Conservation (phyloP, 306 rosid species). For the Lathyrus aphaca region DNA sequence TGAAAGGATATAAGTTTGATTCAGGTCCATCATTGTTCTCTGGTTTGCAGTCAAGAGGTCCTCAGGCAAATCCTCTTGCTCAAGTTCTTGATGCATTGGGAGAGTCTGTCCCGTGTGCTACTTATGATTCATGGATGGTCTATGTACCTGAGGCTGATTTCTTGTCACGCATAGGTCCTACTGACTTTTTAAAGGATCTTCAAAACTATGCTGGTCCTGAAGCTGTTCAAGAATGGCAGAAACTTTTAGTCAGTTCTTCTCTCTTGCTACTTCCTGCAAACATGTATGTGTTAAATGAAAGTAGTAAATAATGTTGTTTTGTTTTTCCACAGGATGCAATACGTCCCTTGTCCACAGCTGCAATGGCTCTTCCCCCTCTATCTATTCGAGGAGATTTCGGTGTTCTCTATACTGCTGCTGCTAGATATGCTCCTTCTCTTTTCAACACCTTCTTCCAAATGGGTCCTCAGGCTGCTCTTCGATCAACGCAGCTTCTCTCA, state of each 20-base stretch:
- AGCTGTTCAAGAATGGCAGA: slow-evolving; percentile 82
- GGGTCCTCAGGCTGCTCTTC: slow-evolving; percentile 89
- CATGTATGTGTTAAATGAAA: not conserved
- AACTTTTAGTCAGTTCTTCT: slow-evolving; percentile 66
- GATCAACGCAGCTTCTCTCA: slow-evolving; percentile 78
- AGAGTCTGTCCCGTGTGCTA: slow-evolving; percentile 76
- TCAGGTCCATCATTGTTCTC: slow-evolving; percentile 91
- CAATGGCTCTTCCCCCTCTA: slow-evolving; percentile 94
- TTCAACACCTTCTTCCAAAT: slow-evolving; percentile 73
- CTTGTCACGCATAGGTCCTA: slow-evolving; percentile 91
- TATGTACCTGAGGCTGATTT: slow-evolving; percentile 86
- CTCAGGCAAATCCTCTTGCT: slow-evolving; percentile 90
- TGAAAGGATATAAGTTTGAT: slow-evolving; percentile 81
- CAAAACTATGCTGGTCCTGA: slow-evolving; percentile 74
- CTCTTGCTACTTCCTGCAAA: not conserved
- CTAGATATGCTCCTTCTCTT: slow-evolving; percentile 87
- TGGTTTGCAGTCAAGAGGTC: slow-evolving; percentile 91
- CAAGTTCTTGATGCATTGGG: slow-evolving; percentile 90
- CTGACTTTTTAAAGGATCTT: slow-evolving; percentile 89
- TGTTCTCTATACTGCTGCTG: slow-evolving; percentile 85
- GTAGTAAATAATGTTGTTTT: too few relatives aligned
- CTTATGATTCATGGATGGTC: slow-evolving; percentile 97
- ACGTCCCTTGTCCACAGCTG: slow-evolving; percentile 88
- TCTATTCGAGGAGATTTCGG: slow-evolving; percentile 89
- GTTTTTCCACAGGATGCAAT: slow-evolving; percentile 69